These are phyloP conservation scores for Auriscalpium microsporum DNA, from an alignment of 768 basidiomycete species.

Conservation along the genomic window DNA sequence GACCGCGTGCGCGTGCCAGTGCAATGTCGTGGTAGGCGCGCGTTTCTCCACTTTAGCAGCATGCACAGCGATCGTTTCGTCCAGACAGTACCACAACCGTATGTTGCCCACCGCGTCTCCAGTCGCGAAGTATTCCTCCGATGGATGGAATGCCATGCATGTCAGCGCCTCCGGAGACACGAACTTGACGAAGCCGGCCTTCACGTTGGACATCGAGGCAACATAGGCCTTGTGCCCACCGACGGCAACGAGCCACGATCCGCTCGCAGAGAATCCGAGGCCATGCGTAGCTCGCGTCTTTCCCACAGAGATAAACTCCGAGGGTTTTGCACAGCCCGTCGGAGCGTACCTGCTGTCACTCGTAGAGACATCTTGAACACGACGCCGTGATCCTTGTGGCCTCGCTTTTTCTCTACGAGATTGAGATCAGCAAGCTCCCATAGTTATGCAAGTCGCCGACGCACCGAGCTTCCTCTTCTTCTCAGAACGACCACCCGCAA, in stretches of 20 bases:
- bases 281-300: constrained; percentile 58
- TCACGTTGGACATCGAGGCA: constrained; percentile 44
- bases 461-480: constrained; percentile 33
- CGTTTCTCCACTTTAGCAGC: constrained; percentile 63
- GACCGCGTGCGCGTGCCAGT: constrained; percentile 97
- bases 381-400: constrained; percentile 34
- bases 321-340: constrained; percentile 33
- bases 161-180: constrained; percentile 74
- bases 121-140: constrained; percentile 90
- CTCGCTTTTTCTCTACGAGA: neutral
- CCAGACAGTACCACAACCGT: constrained; percentile 88
- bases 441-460: constrained; percentile 1
- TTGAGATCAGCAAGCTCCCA: neutral
- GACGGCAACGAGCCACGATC: constrained; percentile 67
- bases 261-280: constrained; percentile 66
- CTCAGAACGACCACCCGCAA: constrained; percentile 46
- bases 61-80: constrained; percentile 40
- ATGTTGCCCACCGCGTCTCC: constrained; percentile 83
- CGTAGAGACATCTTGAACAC: constrained; percentile 60
- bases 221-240: constrained; percentile 77
- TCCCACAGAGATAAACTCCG: constrained; percentile 49
- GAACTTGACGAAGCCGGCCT: constrained; percentile 72
- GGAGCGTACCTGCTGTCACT: constrained; percentile 32
- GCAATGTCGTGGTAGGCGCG: constrained; percentile 76
- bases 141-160: constrained; percentile 81